Percentiles rank a stretch among this genome's conserved stretches.
Evolutionary conservation across 257 asterid species (phyloP).

Genomic region (Gentiana macrophylla): DNA sequence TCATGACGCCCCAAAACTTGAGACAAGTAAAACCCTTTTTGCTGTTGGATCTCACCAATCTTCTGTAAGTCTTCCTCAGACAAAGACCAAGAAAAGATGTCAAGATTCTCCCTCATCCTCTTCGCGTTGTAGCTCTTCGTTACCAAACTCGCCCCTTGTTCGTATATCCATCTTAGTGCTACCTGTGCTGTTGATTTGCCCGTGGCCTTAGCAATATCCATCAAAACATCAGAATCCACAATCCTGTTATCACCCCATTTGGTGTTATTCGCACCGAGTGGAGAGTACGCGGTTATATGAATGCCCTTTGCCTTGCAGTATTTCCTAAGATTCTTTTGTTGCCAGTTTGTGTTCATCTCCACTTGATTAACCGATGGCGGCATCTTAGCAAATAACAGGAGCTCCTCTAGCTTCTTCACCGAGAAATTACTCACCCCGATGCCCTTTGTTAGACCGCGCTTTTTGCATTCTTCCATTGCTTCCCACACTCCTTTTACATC

Average conservation of each 20-base stretch:
- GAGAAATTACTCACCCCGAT: conserved; percentile 69
- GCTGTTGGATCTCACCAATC: conserved; percentile 34
- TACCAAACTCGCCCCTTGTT: conserved; percentile 46
- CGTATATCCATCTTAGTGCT: conserved; percentile 50
- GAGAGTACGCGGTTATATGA: conserved; percentile 51
- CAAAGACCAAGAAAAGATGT: conserved; percentile 44
- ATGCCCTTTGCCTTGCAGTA: conserved; percentile 39
- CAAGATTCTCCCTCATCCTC: conserved; percentile 46
- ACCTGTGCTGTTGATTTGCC: conserved; percentile 54
- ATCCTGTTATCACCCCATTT: conserved; percentile 51
- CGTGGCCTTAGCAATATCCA: conserved; percentile 27
- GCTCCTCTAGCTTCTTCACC: conserved; percentile 19
- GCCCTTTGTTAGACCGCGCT: conserved; percentile 49
- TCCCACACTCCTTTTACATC: conserved; percentile 54
- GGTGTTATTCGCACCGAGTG: conserved; percentile 52
- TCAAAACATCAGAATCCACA: conserved; percentile 27
- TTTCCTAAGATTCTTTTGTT: conserved; percentile 34
- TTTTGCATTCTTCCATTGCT: conserved; percentile 56
- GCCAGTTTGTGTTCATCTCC: conserved; percentile 55
- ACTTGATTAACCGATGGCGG: conserved; percentile 63
- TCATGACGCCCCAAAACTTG: conserved; percentile 31
- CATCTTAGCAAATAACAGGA: conserved; percentile 33
- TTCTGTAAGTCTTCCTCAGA: conserved; percentile 22
- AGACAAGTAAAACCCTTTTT: conserved; percentile 26
- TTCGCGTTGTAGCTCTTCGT: conserved; percentile 49